These are phyloP conservation scores for Pythium aristosporum DNA, from an alignment of 352 stramenopile species.

Conservation along the genomic window DNA sequence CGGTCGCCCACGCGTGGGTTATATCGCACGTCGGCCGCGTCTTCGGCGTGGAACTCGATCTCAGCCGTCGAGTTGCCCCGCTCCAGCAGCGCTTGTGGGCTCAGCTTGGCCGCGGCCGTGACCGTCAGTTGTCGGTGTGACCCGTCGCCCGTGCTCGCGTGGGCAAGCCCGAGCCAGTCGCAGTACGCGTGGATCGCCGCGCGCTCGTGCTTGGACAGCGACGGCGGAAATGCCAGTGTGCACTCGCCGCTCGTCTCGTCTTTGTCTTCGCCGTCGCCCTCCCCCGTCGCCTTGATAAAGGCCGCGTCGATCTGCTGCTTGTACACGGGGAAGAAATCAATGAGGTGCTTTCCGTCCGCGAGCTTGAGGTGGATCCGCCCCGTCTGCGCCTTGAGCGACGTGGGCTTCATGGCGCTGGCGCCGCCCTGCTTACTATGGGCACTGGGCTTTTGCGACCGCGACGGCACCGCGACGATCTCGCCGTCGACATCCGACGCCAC, in stretches of 20 bases:
- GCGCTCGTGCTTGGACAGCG: slow-evolving; percentile 67
- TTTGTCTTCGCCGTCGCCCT: slow-evolving; percentile 14
- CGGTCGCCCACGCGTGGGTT: slow-evolving; percentile 57
- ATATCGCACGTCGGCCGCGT: slow-evolving; percentile 66
- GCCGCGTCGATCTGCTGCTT: slow-evolving; percentile 57
- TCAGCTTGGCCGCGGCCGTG: slow-evolving; percentile 20
- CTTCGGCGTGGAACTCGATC: slow-evolving; percentile 60
- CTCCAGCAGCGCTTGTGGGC: slow-evolving; percentile 9
- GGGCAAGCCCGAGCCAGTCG: slow-evolving; percentile 52
- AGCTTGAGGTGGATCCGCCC: slow-evolving; percentile 44
- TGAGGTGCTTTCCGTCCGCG: slow-evolving; percentile 36
- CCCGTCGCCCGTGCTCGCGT: slow-evolving; percentile 50
- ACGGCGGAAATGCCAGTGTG: slow-evolving; percentile 37
- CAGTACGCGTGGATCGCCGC: slow-evolving; percentile 64
- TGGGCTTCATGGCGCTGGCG: slow-evolving; percentile 33
- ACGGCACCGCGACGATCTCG: slow-evolving; percentile 44
- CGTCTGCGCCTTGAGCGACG: slow-evolving; percentile 21
- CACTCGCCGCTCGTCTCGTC: slow-evolving; percentile 32
- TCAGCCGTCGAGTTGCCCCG: slow-evolving; percentile 9
- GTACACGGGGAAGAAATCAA: slow-evolving; percentile 61
- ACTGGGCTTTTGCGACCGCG: slow-evolving; percentile 22
- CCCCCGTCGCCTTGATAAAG: slow-evolving; percentile 29
- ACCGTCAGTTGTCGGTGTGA: slow-evolving; percentile 41
- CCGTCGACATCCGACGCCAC: slow-evolving; percentile 42
- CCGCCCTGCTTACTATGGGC: slow-evolving; percentile 30